These are phyloP conservation scores for Euryodendron excelsum DNA, from an alignment of 148 eudicot genomes.

Conservation along the genomic window DNA sequence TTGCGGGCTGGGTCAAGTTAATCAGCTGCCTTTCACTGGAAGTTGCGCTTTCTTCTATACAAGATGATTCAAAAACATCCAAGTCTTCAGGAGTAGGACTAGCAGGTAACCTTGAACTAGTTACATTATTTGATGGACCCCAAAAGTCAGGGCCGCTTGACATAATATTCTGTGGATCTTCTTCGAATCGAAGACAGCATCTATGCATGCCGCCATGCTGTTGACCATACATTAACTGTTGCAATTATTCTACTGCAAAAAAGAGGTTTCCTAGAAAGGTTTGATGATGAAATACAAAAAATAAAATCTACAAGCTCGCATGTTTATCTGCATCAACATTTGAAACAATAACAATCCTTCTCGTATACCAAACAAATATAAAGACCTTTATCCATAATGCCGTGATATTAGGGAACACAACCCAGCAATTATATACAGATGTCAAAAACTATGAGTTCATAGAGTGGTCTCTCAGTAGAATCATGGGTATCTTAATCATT, in stretches of 20 bases:
- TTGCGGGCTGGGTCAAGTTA: slow-evolving; percentile 11
- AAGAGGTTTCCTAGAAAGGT: background rate
- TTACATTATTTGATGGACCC: slow-evolving; percentile 17
- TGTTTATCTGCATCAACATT: no score
- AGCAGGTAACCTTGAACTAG: slow-evolving; percentile 11
- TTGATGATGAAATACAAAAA: background rate
- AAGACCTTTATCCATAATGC: no score
- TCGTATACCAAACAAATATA: no score
- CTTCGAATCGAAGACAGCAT: slow-evolving; percentile 43
- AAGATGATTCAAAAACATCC: slow-evolving; percentile 22
- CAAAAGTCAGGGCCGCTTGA: slow-evolving; percentile 3
- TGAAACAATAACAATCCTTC: no score
- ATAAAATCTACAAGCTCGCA: no score
- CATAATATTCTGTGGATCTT: slow-evolving; percentile 14
- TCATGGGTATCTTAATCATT: no score
- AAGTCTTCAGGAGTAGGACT: background rate
- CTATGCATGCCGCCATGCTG: slow-evolving; percentile 28
- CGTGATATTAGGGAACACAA: no score
- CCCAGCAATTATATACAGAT: no score
- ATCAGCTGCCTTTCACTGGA: slow-evolving; percentile 9
- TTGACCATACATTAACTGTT: slow-evolving; percentile 30
- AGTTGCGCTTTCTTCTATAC: slow-evolving; percentile 7
- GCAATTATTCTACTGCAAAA: slow-evolving; percentile 4
- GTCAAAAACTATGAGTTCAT: no score
- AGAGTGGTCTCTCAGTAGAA: no score